Conservation (phyloP, 1,139 yeast genomes). For the Geotrichum bryndzae region DNA sequence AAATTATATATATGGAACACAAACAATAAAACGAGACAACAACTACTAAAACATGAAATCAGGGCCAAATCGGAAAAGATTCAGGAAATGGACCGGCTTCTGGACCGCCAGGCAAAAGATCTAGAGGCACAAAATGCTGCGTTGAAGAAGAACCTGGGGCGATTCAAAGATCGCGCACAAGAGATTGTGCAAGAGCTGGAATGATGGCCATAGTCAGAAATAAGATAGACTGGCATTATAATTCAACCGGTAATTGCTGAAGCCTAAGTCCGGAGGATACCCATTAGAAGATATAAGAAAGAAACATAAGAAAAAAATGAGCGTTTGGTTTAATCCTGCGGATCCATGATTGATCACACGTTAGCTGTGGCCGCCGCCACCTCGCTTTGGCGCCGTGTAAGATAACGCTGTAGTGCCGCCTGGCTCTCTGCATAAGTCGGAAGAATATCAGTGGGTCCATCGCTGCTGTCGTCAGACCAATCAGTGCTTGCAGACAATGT, state of each 20-base stretch:
- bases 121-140: slow-evolving; percentile 8
- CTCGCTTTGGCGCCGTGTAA: background rate
- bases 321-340: background rate
- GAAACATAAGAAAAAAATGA: background rate
- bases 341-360: background rate
- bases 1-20: background rate
- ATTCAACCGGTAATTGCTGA: background rate
- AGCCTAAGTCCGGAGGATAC: background rate
- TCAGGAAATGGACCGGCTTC: slow-evolving; percentile 4
- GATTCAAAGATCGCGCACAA: slow-evolving; percentile 10
- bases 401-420: slow-evolving; percentile 1
- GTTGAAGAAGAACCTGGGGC: slow-evolving; percentile 8
- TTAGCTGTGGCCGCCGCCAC: background rate
- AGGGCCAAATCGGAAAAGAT: slow-evolving; percentile 14
- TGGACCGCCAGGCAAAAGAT: slow-evolving; percentile 12
- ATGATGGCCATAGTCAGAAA: background rate
- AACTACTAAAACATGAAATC: background rate
- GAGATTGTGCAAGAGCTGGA: slow-evolving; percentile 16
- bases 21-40: background rate
- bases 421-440: slow-evolving; percentile 5
- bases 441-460: background rate
- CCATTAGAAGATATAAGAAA: background rate
- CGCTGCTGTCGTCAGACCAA: background rate
- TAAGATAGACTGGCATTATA: background rate
- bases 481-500: background rate